Conservation (phyloP, 306 rosid genomes). For the Luffa acutangula region DNA sequence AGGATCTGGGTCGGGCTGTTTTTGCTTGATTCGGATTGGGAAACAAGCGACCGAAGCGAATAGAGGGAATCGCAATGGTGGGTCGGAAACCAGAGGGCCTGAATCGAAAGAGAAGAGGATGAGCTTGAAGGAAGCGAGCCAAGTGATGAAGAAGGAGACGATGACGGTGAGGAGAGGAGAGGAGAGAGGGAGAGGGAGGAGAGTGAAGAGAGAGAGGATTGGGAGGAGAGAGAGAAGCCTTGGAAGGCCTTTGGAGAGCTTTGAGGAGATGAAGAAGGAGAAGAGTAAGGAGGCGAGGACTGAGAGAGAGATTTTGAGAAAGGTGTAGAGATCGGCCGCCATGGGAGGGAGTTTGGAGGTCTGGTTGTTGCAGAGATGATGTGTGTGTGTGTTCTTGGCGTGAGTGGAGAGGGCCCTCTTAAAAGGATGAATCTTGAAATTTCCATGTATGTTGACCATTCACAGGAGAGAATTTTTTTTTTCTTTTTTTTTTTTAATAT, state of each 20-base stretch:
- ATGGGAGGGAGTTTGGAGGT: not conserved
- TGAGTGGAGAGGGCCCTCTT: not conserved
- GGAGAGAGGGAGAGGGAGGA: slow-evolving; percentile 18
- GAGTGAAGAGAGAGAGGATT: slow-evolving; percentile 14
- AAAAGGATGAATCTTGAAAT: not conserved
- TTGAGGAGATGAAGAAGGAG: slow-evolving; percentile 16
- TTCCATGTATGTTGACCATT: not conserved
- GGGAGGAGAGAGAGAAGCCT: slow-evolving; percentile 25
- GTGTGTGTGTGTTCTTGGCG: not conserved
- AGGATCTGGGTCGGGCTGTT: not conserved
- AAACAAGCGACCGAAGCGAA: slow-evolving; percentile 15
- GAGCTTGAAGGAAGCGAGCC: slow-evolving; percentile 28
- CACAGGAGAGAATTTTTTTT: no score
- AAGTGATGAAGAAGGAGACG: slow-evolving; percentile 20
- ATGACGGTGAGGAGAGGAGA: slow-evolving; percentile 17
- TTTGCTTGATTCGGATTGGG: slow-evolving; percentile 15
- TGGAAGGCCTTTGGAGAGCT: slow-evolving; percentile 17
- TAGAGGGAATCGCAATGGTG: slow-evolving; percentile 8
- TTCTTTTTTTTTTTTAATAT: no score
- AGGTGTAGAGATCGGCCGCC: slow-evolving; percentile 12
- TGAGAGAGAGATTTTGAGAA: slow-evolving; percentile 18
- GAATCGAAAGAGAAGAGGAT: slow-evolving; percentile 18
- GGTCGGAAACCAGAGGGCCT: slow-evolving; percentile 19
- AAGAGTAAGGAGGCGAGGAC: slow-evolving; percentile 10
- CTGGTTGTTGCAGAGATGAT: not conserved